phyloP scores from a whole-genome alignment of 257 asterid species.

The Solanum tarijense region DNA sequence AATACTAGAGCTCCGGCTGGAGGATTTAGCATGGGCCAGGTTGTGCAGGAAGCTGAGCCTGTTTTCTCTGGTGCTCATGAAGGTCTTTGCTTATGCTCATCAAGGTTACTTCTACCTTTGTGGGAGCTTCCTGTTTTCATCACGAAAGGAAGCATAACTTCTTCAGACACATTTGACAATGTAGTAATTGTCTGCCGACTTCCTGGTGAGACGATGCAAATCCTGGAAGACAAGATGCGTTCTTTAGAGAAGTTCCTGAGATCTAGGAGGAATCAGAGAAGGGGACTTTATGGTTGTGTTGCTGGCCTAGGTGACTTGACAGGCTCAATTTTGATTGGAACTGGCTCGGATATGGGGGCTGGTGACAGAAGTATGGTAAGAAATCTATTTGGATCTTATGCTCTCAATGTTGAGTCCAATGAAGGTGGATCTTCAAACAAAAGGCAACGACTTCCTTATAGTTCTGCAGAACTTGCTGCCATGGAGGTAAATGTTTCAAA shows the following conservation, averaged over 20 bases:
- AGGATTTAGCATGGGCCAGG: constrained; percentile 99
- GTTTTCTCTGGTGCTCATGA: constrained; percentile 92
- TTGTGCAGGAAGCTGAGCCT: constrained; percentile 96
- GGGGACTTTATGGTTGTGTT: constrained; percentile 90
- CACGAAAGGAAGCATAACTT: constrained; percentile 44
- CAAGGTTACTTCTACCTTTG: constrained; percentile 81
- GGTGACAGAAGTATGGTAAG: constrained; percentile 76
- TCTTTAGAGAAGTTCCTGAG: constrained; percentile 77
- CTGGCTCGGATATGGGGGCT: constrained; percentile 64
- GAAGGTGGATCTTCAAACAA: constrained; percentile 56
- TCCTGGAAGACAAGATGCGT: constrained; percentile 87
- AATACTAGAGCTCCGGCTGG: constrained; percentile 78
- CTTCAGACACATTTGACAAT: constrained; percentile 45
- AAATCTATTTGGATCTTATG: constrained; percentile 70
- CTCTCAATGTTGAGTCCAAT: constrained; percentile 46
- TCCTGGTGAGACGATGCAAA: constrained; percentile 65
- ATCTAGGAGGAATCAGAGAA: constrained; percentile 80
- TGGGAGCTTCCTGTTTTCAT: constrained; percentile 97
- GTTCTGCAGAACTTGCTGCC: constrained; percentile 88
- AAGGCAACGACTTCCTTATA: constrained; percentile 84
- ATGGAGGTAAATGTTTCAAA: constrained; percentile 65
- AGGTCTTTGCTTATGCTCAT: constrained; percentile 85
- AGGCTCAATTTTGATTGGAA: constrained; percentile 79
- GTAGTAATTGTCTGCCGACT: constrained; percentile 65
- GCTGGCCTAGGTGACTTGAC: constrained; percentile 88